Percentiles rank a stretch among this genome's conserved stretches.
Evolutionary conservation across 257 asterid genomes (phyloP).

Genomic region (Solanum neorickii): DNA sequence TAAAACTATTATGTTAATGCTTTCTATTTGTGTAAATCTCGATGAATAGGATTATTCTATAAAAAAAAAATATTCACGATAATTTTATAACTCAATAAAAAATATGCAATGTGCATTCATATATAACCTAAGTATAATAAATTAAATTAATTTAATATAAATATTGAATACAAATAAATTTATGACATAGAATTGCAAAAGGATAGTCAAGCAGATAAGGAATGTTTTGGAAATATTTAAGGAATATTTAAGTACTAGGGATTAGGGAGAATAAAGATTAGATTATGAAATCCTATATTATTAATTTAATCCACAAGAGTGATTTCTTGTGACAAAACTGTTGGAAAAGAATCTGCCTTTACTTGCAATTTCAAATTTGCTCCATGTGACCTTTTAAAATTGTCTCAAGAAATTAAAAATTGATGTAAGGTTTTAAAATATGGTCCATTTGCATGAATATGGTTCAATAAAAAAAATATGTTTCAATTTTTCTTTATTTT

Average conservation of each 20-base stretch:
- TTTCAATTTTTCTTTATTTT: too few species aligned
- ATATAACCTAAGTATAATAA: background rate
- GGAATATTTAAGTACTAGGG: background rate
- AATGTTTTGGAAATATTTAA: background rate
- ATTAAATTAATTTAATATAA: background rate
- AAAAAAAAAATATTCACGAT: too few species aligned
- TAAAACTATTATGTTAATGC: background rate
- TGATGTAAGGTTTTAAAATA: background rate
- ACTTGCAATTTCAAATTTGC: background rate
- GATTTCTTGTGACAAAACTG: background rate
- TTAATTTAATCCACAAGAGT: background rate
- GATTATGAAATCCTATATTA: background rate
- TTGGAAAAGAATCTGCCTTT: background rate
- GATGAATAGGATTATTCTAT: background rate
- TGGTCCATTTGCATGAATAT: background rate
- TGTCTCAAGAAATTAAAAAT: background rate
- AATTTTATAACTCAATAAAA: background rate
- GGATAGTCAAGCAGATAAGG: background rate
- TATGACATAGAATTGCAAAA: background rate
- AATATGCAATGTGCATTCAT: background rate
- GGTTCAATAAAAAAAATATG: background rate
- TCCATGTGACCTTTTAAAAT: background rate
- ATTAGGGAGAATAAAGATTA: background rate
- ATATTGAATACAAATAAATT: background rate
- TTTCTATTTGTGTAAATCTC: accelerated